Percentiles rank a stretch among this genome's conserved stretches.
These are phyloP conservation scores for Trichoderma asperellum DNA, from an alignment of 2,329 filamentous ascomycete species.

Conservation along the genomic window DNA sequence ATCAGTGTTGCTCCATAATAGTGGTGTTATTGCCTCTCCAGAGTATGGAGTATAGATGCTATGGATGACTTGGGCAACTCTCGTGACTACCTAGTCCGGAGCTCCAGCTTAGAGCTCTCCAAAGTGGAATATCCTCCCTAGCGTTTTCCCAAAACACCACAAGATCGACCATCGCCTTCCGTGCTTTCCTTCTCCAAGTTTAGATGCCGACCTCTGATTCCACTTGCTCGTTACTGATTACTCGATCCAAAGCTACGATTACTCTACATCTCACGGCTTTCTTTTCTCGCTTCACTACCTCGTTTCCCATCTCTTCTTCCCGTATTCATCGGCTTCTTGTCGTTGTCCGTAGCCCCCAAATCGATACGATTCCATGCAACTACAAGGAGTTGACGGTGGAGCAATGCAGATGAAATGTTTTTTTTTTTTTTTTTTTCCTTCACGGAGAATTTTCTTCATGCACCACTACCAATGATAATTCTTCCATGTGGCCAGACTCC, in stretches of 20 bases:
- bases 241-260: not conserved
- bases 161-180: slow-evolving; percentile 11
- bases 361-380: slow-evolving; percentile 6
- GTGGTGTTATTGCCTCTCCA: not conserved
- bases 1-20: not conserved
- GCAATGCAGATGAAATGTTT: not conserved
- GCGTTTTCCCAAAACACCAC: slow-evolving; percentile 19
- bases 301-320: not conserved
- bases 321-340: not conserved
- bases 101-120: not conserved
- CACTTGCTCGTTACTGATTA: not conserved
- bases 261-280: not conserved
- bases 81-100: not conserved
- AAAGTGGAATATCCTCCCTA: not conserved
- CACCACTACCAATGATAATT: not conserved
- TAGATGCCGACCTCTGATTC: not conserved
- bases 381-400: slow-evolving; percentile 11
- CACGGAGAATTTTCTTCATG: not conserved
- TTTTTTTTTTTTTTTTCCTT: not conserved
- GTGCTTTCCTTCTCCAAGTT: not conserved
- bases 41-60: not conserved
- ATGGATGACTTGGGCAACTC: not conserved
- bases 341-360: not conserved
- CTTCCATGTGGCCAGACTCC: not conserved
- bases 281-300: not conserved